A percentile compares a stretch with the other conserved stretches of the same genome.
Evolutionary conservation across 208 protist genomes (phyloP).

Genomic region (Wallacemonas sp.): DNA sequence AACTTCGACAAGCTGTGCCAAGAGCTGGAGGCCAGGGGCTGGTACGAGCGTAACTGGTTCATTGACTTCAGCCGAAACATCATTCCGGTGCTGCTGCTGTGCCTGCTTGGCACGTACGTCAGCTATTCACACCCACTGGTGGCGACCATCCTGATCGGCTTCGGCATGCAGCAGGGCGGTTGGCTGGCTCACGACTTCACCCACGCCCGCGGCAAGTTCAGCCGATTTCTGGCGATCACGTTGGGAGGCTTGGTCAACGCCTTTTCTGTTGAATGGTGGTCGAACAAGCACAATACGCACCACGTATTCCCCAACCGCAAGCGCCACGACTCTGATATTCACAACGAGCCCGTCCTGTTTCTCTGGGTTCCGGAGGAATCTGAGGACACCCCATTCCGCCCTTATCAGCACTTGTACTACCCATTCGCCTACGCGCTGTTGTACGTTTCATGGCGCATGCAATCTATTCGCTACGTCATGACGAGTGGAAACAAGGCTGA

Average conservation of each 20-base stretch:
- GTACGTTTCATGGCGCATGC: conserved; percentile 78
- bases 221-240: conserved; percentile 39
- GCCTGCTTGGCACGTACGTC: conserved; percentile 47
- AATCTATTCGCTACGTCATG: conserved; percentile 62
- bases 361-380: conserved; percentile 56
- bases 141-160: conserved; percentile 52
- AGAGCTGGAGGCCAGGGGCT: conserved; percentile 56
- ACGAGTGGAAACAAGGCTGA: conserved; percentile 62
- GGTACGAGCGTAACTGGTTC: conserved; percentile 66
- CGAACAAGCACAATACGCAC: conserved; percentile 84
- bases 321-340: conserved; percentile 71
- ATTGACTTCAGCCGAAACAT: conserved; percentile 71
- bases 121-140: conserved; percentile 57
- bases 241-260: conserved; percentile 57
- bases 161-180: conserved; percentile 80
- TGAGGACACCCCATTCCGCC: conserved; percentile 52
- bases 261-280: conserved; percentile 74
- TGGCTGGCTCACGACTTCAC: conserved; percentile 78
- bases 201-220: conserved; percentile 50
- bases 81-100: conserved; percentile 56
- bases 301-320: conserved; percentile 79
- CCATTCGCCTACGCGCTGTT: conserved; percentile 65
- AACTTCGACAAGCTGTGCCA: conserved; percentile 63
- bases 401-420: conserved; percentile 76
- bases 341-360: conserved; percentile 75